A percentile compares a stretch with the other conserved stretches of the same genome.
phyloP scores from a whole-genome alignment of 257 asterid species.

The Anisodus acutangulus region DNA sequence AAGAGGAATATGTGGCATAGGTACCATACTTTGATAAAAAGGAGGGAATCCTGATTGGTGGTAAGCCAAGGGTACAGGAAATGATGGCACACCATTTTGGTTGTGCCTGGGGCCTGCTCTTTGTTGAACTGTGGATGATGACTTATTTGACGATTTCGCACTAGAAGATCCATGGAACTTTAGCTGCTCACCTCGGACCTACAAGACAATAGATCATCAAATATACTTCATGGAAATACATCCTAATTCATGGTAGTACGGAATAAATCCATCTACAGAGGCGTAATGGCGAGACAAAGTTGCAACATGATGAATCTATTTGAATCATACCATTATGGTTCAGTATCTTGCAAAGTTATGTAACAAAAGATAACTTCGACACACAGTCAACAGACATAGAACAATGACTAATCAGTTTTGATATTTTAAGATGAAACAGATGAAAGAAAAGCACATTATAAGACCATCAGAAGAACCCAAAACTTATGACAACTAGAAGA shows the following conservation, averaged over 20 bases:
- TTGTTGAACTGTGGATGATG: constrained; percentile 52
- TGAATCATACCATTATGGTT: background rate
- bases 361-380: background rate
- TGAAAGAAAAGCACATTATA: constrained; percentile 15
- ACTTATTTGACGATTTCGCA: constrained; percentile 59
- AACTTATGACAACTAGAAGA: background rate
- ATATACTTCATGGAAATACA: constrained; percentile 11
- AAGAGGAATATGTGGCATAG: constrained; percentile 53
- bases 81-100: constrained; percentile 59
- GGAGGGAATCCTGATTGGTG: constrained; percentile 56
- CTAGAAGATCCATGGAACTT: constrained; percentile 60
- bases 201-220: constrained; percentile 35
- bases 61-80: constrained; percentile 57
- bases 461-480: background rate
- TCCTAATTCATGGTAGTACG: constrained; percentile 6
- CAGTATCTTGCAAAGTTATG: background rate
- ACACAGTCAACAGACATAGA: background rate
- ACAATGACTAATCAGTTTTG: constrained; percentile 16
- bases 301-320: background rate
- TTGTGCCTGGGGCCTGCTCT: constrained; percentile 66
- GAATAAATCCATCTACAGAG: background rate
- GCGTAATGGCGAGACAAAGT: background rate
- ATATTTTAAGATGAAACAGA: constrained; percentile 8
- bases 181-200: constrained; percentile 65
- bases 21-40: constrained; percentile 58